These are phyloP conservation scores for Apiospora malaysiana DNA, from an alignment of 2,329 filamentous ascomycete genomes.

Conservation along the genomic window DNA sequence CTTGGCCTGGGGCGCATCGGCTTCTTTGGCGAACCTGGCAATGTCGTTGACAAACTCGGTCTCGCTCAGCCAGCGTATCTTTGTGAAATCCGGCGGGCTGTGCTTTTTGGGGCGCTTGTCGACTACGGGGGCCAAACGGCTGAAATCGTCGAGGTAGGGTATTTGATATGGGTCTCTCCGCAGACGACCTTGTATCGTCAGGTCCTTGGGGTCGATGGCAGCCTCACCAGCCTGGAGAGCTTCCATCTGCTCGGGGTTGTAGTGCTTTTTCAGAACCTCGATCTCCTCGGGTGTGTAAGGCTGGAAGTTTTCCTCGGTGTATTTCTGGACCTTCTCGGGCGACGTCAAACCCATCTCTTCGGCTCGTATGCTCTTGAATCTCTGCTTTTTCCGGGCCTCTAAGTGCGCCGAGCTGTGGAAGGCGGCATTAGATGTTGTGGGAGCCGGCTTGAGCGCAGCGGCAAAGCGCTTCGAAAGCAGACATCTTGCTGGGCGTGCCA, in stretches of 20 bases:
- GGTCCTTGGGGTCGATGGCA: constrained; percentile 75
- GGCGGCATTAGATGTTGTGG: constrained; percentile 41
- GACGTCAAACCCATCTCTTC: constrained; percentile 57
- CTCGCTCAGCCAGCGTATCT: constrained; percentile 45
- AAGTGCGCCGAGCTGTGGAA: constrained; percentile 60
- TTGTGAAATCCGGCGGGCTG: constrained; percentile 48
- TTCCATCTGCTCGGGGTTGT: constrained; percentile 80
- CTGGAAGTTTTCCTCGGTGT: constrained; percentile 57
- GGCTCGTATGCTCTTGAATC: constrained; percentile 60
- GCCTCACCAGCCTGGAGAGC: constrained; percentile 83
- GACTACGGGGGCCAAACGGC: constrained; percentile 75
- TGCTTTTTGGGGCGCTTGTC: constrained; percentile 67
- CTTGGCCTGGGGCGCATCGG: constrained; percentile 18
- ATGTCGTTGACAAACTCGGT: constrained; percentile 47
- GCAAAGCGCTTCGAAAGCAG: constrained; percentile 57
- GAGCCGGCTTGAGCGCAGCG: constrained; percentile 36
- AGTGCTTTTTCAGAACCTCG: constrained; percentile 66
- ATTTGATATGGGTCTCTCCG: constrained; percentile 75
- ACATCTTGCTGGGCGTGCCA: constrained; percentile 59
- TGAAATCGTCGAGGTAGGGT: constrained; percentile 83
- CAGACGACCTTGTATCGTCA: constrained; percentile 74
- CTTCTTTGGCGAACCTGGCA: constrained; percentile 33
- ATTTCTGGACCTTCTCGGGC: constrained; percentile 51
- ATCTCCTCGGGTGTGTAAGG: constrained; percentile 73
- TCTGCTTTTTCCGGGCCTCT: constrained; percentile 51